phyloP scores from a whole-genome alignment of 2,329 filamentous ascomycete genomes.

The Erysiphe pulchra region DNA sequence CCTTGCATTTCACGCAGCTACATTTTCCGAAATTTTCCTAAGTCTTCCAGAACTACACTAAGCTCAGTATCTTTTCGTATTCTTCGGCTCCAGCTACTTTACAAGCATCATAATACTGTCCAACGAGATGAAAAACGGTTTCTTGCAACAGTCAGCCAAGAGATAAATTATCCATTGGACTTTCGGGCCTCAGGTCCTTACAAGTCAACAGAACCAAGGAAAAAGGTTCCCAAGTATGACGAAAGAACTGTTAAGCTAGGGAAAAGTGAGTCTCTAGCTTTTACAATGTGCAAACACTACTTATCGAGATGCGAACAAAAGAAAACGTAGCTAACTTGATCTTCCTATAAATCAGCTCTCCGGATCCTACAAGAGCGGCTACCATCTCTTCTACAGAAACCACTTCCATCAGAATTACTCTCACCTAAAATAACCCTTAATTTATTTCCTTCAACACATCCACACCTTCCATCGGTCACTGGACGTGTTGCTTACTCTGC shows the following conservation, averaged over 20 bases:
- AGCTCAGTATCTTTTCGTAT: too few species aligned
- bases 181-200: slow-evolving; percentile 17
- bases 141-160: slow-evolving; percentile 9
- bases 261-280: slow-evolving; percentile 9
- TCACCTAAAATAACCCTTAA: slow-evolving; percentile 46
- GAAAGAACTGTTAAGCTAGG: slow-evolving; percentile 30
- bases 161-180: slow-evolving; percentile 16
- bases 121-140: slow-evolving; percentile 4
- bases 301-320: not conserved
- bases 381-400: slow-evolving; percentile 39
- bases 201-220: slow-evolving; percentile 1
- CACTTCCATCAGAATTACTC: slow-evolving; percentile 49
- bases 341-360: slow-evolving; percentile 18
- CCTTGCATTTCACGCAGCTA: too few species aligned
- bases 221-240: slow-evolving; percentile 18
- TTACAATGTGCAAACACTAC: not conserved
- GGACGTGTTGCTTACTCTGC: slow-evolving; percentile 78
- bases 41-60: too few species aligned
- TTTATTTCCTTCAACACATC: slow-evolving; percentile 53
- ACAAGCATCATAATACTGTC: not conserved
- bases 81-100: not conserved
- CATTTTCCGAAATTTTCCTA: too few species aligned
- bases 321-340: too few species aligned
- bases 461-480: slow-evolving; percentile 74
- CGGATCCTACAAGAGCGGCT: slow-evolving; percentile 38